Evolutionary conservation across 768 basidiomycete genomes (phyloP), one percentile per base, ranked within the genome.

Genomic region (Rhizopogon roseolus): DNA sequence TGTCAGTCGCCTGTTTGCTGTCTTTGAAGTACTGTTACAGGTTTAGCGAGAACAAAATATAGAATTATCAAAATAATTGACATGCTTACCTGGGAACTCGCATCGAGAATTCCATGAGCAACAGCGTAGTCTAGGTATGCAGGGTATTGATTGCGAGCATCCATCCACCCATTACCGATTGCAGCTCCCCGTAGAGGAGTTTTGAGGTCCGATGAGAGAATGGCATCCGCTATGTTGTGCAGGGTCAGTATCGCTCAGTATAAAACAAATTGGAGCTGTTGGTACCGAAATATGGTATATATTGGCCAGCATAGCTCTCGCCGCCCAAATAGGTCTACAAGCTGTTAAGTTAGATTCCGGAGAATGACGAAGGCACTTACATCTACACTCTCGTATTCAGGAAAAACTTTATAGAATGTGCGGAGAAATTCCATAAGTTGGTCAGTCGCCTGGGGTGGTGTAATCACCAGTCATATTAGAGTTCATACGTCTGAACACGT

Each of bases 81-180:
- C 55, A 27, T 43, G 52, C 79, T 34, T 62, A 92, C 92, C 39
- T 83, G 77, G 2, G 88, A 81, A 25, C 82, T 82, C 59, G 79
- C 76, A 61, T 88, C 86, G 49, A 98, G 69, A 32, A 98, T 68
- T 2, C 89, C 88, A 40, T 87, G 82, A 62, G 88, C 85, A 42
- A 89, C 79, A 1, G 85, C 86, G 64, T 86, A 98, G 59, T 96
- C 93, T 40, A 93, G 71, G 66, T 91, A 98, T 16, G 93, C 78
- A 14, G 90, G 84, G 66, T 98, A 99, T 72, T 99, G 97, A 53
- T 77, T 76, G 40, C 81, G 81, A 0, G 86, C 85, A 66, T 98
- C 95, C 44, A 97, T 96, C 97, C 97, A 99, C 5, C 96, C 96
- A 68, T 99, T 99, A 19, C 97, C 97, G 41, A 99, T 97, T 1